phyloP scores from a whole-genome alignment of 225 moss, liverwort and hornwort genomes.

The Lunularia cruciata region DNA sequence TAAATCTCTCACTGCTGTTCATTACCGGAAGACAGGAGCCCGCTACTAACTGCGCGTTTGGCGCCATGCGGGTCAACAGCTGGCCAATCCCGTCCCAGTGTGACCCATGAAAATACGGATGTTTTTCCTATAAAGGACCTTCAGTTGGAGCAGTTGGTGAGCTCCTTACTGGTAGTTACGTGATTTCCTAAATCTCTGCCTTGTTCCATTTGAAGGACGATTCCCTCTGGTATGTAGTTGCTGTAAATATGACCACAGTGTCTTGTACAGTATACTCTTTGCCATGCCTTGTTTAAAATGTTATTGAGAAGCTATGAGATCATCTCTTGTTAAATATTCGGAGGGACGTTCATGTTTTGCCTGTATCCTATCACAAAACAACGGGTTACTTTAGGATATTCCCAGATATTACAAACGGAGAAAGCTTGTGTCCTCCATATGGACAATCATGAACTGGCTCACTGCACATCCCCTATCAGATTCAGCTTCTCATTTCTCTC shows the following conservation, averaged over 20 bases:
- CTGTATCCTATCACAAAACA: too few relatives aligned
- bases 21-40: slow-evolving; percentile 79
- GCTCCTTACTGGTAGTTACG: not conserved
- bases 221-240: not conserved
- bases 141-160: not conserved
- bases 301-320: too few relatives aligned
- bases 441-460: too few relatives aligned
- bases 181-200: too few relatives aligned
- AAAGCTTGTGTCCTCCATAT: too few relatives aligned
- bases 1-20: slow-evolving; percentile 70
- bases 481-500: too few relatives aligned
- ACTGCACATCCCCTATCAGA: too few relatives aligned
- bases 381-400: too few relatives aligned
- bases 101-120: not conserved
- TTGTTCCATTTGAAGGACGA: not conserved
- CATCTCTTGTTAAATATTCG: too few relatives aligned
- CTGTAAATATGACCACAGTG: not conserved
- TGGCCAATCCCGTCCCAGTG: too few relatives aligned
- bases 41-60: slow-evolving; percentile 48
- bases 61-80: not conserved
- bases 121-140: not conserved
- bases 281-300: slow-evolving; percentile 6
- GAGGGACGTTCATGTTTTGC: too few relatives aligned
- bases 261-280: slow-evolving; percentile 5
- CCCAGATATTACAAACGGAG: too few relatives aligned